phyloP scores from a whole-genome alignment of 495 filamentous ascomycete species.

The Astrocystis sublimbata region DNA sequence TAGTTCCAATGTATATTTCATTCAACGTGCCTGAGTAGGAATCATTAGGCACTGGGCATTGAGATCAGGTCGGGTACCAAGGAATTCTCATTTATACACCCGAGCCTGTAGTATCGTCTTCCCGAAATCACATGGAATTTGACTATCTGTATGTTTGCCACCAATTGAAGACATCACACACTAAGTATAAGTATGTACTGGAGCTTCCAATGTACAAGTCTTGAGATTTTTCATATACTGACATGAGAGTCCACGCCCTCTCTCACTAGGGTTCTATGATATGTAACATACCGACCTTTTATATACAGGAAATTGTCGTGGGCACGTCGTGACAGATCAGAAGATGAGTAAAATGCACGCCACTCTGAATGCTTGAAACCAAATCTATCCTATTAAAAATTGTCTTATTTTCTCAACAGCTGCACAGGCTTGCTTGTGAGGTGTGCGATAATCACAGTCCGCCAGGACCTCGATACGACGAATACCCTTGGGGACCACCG shows the following conservation, averaged over 20 bases:
- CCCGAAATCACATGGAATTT: too few species aligned
- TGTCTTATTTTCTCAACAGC: background rate
- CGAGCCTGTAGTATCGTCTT: too few species aligned
- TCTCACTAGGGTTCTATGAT: background rate
- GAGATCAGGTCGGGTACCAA: background rate
- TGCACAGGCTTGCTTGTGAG: background rate
- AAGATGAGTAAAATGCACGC: background rate
- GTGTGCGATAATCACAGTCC: conserved; percentile 10
- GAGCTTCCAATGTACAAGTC: too few species aligned
- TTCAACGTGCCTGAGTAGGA: too few species aligned
- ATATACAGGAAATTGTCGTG: background rate
- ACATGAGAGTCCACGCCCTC: background rate
- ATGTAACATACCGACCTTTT: too few species aligned
- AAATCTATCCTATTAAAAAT: background rate
- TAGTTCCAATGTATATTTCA: too few species aligned
- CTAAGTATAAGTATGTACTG: background rate
- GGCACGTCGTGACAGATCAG: background rate
- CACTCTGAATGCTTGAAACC: background rate
- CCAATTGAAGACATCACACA: too few species aligned
- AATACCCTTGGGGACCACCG: conserved; percentile 11
- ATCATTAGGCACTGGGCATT: background rate
- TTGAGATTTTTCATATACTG: background rate
- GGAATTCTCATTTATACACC: too few species aligned
- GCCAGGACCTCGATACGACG: conserved; percentile 23
- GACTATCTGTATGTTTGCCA: too few species aligned